Evolutionary conservation across 2,329 filamentous ascomycete species (phyloP), one percentile per base, ranked within the genome.

Genomic region (Aspergillus ibericus): DNA sequence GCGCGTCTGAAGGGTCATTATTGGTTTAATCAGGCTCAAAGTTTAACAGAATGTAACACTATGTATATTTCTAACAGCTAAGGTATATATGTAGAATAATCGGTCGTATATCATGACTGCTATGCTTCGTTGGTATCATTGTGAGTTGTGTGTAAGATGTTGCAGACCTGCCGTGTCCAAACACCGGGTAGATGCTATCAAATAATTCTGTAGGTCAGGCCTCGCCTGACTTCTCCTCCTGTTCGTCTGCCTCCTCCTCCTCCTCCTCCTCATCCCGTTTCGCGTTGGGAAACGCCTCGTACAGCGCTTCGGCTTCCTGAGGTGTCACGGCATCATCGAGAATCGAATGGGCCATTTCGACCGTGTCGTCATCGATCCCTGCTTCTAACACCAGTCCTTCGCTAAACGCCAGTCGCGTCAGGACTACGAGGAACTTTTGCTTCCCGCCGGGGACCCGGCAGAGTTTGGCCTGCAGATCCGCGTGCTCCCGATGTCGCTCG

Each of bases 371-470:
- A 35, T 90, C 88, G 54, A 96, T 88, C 0, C 88, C 88, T 1
- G 82, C 80, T 74, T 97, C 92, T 27, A 96, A 81, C 10, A 95
- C 83, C 8, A 90, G 75, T 29, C 91, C 89, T 61, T 96, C 91
- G 5, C 86, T 88, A 72, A 96, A 97, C 0, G 91, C 92, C n/a
- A 98, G 78, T 42, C 93, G 80, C 0, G 91, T 92, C 46, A 99
- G 78, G 2, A 87, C 86, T 9, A 97, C 84, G 1, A 96, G 80
- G 68, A 96, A 93, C 53, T 92, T 92, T 69, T 96, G 92, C 53
- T 86, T 85, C 0, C 88, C 90, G 3, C 91, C 91, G 5, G 85
- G 82, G 0, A 90, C 84, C 8, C 84, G 83, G 0, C 83, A 81
- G 5, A 96, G 80, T 72, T 93, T 96, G 50, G 84, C 82, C 50